Evolutionary conservation across 148 eudicot species (phyloP).

Genomic region (Chenopodium berlandieri): DNA sequence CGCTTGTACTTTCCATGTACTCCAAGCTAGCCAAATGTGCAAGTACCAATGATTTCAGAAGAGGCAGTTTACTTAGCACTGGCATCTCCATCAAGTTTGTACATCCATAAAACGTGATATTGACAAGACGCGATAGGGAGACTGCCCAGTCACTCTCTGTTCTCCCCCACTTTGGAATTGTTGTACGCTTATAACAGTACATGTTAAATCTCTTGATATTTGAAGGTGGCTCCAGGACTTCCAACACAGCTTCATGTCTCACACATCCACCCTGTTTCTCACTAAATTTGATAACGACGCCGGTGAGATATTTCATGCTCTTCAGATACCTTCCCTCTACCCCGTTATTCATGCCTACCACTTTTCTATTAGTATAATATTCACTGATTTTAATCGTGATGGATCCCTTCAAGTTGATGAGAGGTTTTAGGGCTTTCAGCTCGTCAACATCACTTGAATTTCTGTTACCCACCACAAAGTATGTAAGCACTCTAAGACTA

Average conservation of each 20-base stretch:
- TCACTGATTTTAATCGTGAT: background rate
- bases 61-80: conserved; percentile 11
- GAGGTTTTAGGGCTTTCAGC: background rate
- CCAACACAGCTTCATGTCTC: conserved; percentile 16
- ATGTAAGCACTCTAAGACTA: background rate
- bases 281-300: rapidly evolving
- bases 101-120: background rate
- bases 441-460: background rate
- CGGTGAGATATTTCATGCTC: background rate
- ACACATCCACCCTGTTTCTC: too few relatives aligned
- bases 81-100: conserved; percentile 9
- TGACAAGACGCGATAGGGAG: conserved; percentile 15
- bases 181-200: background rate
- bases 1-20: conserved; percentile 13
- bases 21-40: background rate
- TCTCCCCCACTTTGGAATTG: conserved; percentile 26
- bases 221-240: conserved; percentile 17
- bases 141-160: background rate
- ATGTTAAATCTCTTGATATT: conserved; percentile 1
- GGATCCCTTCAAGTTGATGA: background rate
- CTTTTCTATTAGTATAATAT: too few relatives aligned
- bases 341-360: background rate
- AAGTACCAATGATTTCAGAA: background rate
- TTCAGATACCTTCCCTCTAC: conserved; percentile 2
- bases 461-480: background rate